Evolutionary conservation across 495 filamentous ascomycete species (phyloP), one percentile per base, ranked within the genome.

Genomic region (Tuber magnatum): DNA sequence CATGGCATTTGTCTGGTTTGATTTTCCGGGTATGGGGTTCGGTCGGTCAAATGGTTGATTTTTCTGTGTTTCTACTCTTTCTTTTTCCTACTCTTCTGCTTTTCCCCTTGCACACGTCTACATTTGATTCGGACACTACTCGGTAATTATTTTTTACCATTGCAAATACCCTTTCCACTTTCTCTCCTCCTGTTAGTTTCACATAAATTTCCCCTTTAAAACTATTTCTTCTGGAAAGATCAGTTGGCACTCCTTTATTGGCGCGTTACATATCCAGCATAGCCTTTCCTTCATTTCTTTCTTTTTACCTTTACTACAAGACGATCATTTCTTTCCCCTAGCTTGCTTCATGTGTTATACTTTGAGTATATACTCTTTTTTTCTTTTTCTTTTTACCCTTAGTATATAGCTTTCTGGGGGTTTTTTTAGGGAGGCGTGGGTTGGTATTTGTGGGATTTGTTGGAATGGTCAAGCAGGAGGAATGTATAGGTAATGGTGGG

Each of bases 81-180:
- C 6, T n/a, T 9, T 18, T 46, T 46, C 1, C 14, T 46, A 18
- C 32, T 65, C 56, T 65, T 20, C 56, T 14, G 0, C 14, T 35
- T 65, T 35, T 14, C 14, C 56, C 56, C 14, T 65, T 65, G 6
- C 56, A 65, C 56, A 32, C 56, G 14, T 65, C 35, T 20, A 35
- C 56, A 65, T 65, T 65, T 65, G 56, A 65, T 65, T 65, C 12
- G 28, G 56, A 35, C 56, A 35, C 56, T 28, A 35, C 56, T 35
- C 56, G 28, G 14, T 65, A 12, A 32, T 65, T 65, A 65, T 65
- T 65, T 65, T 65, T 35, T 65, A 32, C 56, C 56, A 65, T 35
- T 10, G 68, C 41, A 70, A 39, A 74, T 74, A 74, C 68, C 73
- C 70, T 28, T 74, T 71, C 65, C 41, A 18, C 43, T 28, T 43